Evolutionary conservation across 371 early-diverging fungal genomes (phyloP), one percentile per base, ranked within the genome.

Genomic region (Nosema bombycis): DNA sequence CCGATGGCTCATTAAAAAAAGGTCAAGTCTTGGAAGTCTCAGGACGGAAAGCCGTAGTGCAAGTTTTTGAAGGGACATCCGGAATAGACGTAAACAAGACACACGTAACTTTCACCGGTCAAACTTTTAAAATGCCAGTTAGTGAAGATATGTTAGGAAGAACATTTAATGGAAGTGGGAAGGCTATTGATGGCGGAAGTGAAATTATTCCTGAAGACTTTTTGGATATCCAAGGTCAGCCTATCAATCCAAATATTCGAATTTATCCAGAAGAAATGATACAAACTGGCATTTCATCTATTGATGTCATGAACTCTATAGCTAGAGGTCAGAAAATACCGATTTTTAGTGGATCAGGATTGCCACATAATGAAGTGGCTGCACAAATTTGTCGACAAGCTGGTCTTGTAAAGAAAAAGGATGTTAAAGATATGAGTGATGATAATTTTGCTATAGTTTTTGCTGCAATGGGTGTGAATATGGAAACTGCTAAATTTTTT

Each of bases 381-480:
- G 99, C 99, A 66, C 98, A 99, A 87, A 99, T 99, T 84, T 97
- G 97, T 89, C 90, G 96, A 84, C 99, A 99, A 86, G 98, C 99
- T 34, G 96, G 98, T 72, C 88, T 99, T 62, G 98, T 98, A 60
- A 89, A 94, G 87, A 92, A 91, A 84, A 98, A 98, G 89, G 94
- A 92, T 83, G 93, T 94, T 30, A 89, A 93, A 69, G 99, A 99
- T 86, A 92, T 89, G 67, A 95, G 95, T 85, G 94, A 96, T 83
- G 98, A 98, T 82, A 98, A 98, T 88, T 99, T 99, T 88, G 95
- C 98, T 55, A 96, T 99, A 80, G 97, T 99, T n/a, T 99, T 99
- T 87, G 99, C 95, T 75, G 99, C 99, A 80, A 99, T 99, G 99
- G 99, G 99, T 85, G 98, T 95, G 81, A 99, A 96, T 89, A 93